A percentile compares a stretch with the other conserved stretches of the same genome.
Evolutionary conservation across 2,329 filamentous ascomycete genomes (phyloP).

Genomic region (Colletotrichum filicis): DNA sequence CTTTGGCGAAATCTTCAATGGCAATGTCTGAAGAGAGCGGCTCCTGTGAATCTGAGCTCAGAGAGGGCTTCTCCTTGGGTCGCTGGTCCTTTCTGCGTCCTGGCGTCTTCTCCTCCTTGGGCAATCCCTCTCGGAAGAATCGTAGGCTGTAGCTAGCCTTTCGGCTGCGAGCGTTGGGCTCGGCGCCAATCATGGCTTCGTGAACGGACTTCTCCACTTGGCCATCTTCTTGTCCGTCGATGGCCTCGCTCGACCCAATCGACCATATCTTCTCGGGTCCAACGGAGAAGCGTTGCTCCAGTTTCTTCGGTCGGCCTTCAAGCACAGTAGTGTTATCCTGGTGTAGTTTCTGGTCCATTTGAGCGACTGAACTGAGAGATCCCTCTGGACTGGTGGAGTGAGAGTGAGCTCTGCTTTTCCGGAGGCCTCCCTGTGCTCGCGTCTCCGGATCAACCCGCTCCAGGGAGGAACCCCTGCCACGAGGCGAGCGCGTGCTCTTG

Average conservation of each 20-base stretch:
- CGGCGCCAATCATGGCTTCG: constrained; percentile 69
- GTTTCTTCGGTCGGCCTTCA: constrained; percentile 48
- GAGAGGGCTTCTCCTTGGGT: constrained; percentile 53
- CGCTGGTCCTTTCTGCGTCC: constrained; percentile 61
- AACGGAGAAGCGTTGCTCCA: constrained; percentile 54
- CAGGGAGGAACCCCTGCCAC: constrained; percentile 41
- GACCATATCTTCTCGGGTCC: constrained; percentile 72
- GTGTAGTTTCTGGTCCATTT: constrained; percentile 34
- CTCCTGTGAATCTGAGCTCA: constrained; percentile 45
- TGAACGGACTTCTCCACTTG: constrained; percentile 74
- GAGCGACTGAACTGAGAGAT: constrained; percentile 36
- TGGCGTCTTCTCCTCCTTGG: constrained; percentile 62
- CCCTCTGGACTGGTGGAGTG: constrained; percentile 42
- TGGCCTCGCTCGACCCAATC: constrained; percentile 63
- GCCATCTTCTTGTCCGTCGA: constrained; percentile 59
- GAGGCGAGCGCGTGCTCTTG: constrained; percentile 40
- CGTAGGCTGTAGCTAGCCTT: constrained; percentile 75
- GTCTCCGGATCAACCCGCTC: constrained; percentile 49
- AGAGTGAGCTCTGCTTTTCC: constrained; percentile 36
- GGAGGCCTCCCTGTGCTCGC: constrained; percentile 36
- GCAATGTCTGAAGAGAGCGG: constrained; percentile 29
- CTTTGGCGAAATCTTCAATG: constrained; percentile 33
- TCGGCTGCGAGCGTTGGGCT: constrained; percentile 72
- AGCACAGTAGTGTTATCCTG: constrained; percentile 34
- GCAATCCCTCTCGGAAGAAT: constrained; percentile 74